Evolutionary conservation across 371 early-diverging fungal species (phyloP).

Genomic region (Batkoa obscura): DNA sequence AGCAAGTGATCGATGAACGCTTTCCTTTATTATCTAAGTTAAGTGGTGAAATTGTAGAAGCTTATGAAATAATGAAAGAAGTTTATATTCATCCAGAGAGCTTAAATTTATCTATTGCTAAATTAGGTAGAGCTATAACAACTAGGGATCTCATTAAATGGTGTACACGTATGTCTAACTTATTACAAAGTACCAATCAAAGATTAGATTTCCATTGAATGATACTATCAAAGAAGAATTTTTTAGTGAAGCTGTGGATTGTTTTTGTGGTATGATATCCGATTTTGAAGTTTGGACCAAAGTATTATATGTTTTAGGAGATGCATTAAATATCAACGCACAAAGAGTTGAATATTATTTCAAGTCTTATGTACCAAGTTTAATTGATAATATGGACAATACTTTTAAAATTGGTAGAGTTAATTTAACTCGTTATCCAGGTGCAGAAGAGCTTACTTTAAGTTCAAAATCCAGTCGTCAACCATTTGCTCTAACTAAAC

Average conservation of each 20-base stretch:
- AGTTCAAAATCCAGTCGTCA: conserved; percentile 18
- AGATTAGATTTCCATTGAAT: conserved; percentile 17
- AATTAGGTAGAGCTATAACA: conserved; percentile 34
- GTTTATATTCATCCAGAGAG: conserved; percentile 33
- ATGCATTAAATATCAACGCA: conserved; percentile 44
- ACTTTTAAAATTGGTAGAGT: conserved; percentile 13
- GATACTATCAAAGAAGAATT: conserved; percentile 26
- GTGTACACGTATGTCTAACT: conserved; percentile 46
- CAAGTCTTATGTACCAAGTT: conserved; percentile 45
- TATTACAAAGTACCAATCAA: conserved; percentile 11
- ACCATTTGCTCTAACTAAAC: conserved; percentile 64
- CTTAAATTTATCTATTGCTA: conserved; percentile 22
- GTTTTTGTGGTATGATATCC: conserved; percentile 69
- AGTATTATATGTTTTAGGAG: conserved; percentile 42
- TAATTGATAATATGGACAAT: conserved; percentile 19
- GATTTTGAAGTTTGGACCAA: conserved; percentile 38
- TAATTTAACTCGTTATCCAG: not conserved
- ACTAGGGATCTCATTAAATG: conserved; percentile 69
- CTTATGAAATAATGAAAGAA: conserved; percentile 33
- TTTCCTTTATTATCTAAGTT: conserved; percentile 28
- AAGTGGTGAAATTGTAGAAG: conserved; percentile 30
- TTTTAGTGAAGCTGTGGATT: conserved; percentile 74
- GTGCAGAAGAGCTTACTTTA: conserved; percentile 11
- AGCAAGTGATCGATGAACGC: conserved; percentile 31
- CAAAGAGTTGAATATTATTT: conserved; percentile 50